Evolutionary conservation across 1,139 yeast species (phyloP).

Genomic region (Debaryomycetaceae sp.): DNA sequence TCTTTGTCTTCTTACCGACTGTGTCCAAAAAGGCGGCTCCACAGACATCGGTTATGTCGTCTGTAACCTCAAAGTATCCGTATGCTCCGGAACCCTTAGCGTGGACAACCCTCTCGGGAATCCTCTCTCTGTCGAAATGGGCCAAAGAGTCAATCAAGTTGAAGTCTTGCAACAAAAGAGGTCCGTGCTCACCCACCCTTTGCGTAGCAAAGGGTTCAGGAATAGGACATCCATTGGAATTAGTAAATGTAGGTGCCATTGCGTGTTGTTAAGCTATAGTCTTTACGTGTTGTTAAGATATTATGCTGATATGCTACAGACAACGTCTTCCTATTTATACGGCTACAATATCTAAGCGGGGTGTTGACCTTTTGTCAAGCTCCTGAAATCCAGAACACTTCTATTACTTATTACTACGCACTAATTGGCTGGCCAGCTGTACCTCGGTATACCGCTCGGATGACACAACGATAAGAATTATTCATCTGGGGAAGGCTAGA

Average conservation of each 20-base stretch:
- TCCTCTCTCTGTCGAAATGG: constrained; percentile 83
- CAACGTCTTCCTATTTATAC: constrained; percentile 1
- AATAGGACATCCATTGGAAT: constrained; percentile 73
- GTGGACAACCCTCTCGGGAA: constrained; percentile 88
- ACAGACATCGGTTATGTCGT: constrained; percentile 73
- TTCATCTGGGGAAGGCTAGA: not conserved
- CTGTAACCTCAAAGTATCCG: constrained; percentile 78
- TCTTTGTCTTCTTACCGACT: constrained; percentile 72
- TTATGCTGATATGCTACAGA: not conserved
- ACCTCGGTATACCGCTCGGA: constrained; percentile 2
- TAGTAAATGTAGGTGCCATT: constrained; percentile 40
- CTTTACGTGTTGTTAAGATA: not conserved
- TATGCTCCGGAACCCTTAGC: constrained; percentile 89
- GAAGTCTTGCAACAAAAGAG: constrained; percentile 73
- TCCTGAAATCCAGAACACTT: constrained; percentile 1
- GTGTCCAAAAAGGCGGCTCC: constrained; percentile 67
- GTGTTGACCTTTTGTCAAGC: constrained; percentile 1
- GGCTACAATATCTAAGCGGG: constrained; percentile 6
- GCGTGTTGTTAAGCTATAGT: not conserved
- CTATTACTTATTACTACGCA: constrained; percentile 1
- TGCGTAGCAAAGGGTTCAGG: constrained; percentile 69
- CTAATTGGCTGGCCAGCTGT: constrained; percentile 1
- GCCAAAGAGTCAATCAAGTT: constrained; percentile 74
- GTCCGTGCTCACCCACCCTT: constrained; percentile 71
- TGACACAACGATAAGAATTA: not conserved